Evolutionary conservation across 768 basidiomycete species (phyloP).

Genomic region (Postia placenta): DNA sequence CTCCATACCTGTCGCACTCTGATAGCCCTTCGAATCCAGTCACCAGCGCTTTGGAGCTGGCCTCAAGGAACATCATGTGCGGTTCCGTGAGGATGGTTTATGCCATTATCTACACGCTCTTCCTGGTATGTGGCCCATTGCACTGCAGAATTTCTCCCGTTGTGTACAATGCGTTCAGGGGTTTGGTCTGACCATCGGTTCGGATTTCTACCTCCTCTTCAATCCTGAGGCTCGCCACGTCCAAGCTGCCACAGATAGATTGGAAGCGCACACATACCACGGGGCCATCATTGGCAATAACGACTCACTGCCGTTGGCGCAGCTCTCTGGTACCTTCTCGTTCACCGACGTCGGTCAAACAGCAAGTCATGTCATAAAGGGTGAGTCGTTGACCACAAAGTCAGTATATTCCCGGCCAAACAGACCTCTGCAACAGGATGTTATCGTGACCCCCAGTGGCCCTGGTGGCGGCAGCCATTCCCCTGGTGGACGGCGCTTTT

Average conservation of each 20-base stretch:
- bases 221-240: constrained; percentile 47
- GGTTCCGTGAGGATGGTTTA: constrained; percentile 82
- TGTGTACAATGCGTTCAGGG: constrained; percentile 42
- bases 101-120: constrained; percentile 81
- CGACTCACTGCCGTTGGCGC: constrained; percentile 13
- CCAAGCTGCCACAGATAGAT: constrained; percentile 25
- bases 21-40: constrained; percentile 34
- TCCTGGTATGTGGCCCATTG: constrained; percentile 42
- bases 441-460: constrained; percentile 65
- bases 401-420: not conserved
- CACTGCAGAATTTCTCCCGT: not conserved
- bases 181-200: constrained; percentile 79
- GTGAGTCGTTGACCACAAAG: constrained; percentile 12
- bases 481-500: constrained; percentile 80
- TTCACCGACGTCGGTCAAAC: constrained; percentile 24
- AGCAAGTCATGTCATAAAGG: constrained; percentile 22
- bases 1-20: not conserved
- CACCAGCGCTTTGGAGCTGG: constrained; percentile 72
- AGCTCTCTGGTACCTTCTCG: constrained; percentile 22
- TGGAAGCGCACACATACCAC: constrained; percentile 32
- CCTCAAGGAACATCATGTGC: constrained; percentile 74
- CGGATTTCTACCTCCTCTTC: constrained; percentile 71
- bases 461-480: constrained; percentile 71
- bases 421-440: constrained; percentile 44
- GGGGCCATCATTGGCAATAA: constrained; percentile 39